phyloP scores from a whole-genome alignment of 768 basidiomycete genomes.

The Cystoderma amianthinum region DNA sequence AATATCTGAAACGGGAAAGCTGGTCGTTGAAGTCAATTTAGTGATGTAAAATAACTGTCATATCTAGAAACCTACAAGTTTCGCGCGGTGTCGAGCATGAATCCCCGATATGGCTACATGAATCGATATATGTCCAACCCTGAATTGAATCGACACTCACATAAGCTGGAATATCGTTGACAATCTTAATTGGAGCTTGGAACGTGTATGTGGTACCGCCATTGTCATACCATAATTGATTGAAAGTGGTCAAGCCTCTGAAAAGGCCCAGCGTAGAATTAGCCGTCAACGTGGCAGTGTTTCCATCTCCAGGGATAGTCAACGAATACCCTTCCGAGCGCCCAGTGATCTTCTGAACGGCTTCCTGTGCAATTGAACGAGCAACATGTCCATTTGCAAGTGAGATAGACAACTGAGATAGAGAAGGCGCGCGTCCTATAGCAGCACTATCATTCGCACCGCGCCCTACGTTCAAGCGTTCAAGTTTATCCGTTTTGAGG shows the following conservation, averaged over 20 bases:
- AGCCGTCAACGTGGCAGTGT: slow-evolving; percentile 46
- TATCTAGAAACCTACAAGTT: slow-evolving; percentile 57
- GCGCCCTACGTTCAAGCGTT: slow-evolving; percentile 52
- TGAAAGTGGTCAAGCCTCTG: slow-evolving; percentile 73
- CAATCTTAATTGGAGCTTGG: slow-evolving; percentile 50
- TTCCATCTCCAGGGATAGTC: slow-evolving; percentile 44
- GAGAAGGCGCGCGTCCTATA: slow-evolving; percentile 28
- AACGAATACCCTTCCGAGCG: slow-evolving; percentile 59
- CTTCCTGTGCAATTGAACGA: slow-evolving; percentile 44
- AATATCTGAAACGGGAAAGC: slow-evolving; percentile 59
- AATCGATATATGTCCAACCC: not conserved
- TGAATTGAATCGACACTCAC: slow-evolving; percentile 18
- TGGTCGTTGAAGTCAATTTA: slow-evolving; percentile 13
- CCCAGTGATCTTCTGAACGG: slow-evolving; percentile 37
- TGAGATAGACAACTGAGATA: slow-evolving; percentile 37
- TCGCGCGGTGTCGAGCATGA: slow-evolving; percentile 77
- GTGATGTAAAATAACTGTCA: too few species aligned
- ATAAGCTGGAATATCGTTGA: slow-evolving; percentile 56
- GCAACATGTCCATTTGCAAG: slow-evolving; percentile 21
- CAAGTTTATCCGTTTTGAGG: slow-evolving; percentile 47
- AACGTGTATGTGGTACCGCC: slow-evolving; percentile 41
- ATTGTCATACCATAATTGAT: slow-evolving; percentile 57
- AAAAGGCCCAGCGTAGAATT: slow-evolving; percentile 62
- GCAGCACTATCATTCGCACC: slow-evolving; percentile 37
- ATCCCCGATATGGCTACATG: slow-evolving; percentile 60